A percentile compares a stretch with the other conserved stretches of the same genome.
Evolutionary conservation across 2,329 filamentous ascomycete genomes (phyloP).

Genomic region (Penicillium sp.): DNA sequence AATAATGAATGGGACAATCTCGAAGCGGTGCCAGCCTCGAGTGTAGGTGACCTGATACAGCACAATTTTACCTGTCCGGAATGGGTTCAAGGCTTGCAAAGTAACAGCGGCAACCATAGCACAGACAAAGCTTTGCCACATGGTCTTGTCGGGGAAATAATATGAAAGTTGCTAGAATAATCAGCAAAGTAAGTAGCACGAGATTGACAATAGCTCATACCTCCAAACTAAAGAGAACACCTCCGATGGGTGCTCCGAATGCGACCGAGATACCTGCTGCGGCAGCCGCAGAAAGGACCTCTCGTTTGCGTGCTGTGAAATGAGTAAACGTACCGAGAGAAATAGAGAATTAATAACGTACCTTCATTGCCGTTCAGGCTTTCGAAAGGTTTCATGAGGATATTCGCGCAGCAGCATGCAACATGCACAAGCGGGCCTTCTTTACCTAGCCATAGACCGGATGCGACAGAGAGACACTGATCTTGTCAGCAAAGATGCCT

Average conservation of each 20-base stretch:
- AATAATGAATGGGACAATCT: slow-evolving; percentile 81
- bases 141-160: slow-evolving; percentile 98
- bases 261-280: slow-evolving; percentile 91
- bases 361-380: slow-evolving; percentile 84
- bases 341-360: slow-evolving; percentile 34
- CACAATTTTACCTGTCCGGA: slow-evolving; percentile 91
- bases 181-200: slow-evolving; percentile 11
- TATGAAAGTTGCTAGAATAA: slow-evolving; percentile 76
- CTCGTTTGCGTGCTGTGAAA: slow-evolving; percentile 75
- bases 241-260: slow-evolving; percentile 90
- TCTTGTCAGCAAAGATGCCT: slow-evolving; percentile 16
- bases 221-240: slow-evolving; percentile 93
- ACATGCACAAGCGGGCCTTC: slow-evolving; percentile 95
- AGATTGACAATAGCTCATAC: slow-evolving; percentile 37
- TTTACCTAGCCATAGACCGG: slow-evolving; percentile 94
- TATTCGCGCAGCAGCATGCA: slow-evolving; percentile 90
- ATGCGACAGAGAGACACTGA: slow-evolving; percentile 84
- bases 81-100: slow-evolving; percentile 88
- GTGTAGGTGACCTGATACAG: slow-evolving; percentile 94
- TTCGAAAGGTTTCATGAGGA: slow-evolving; percentile 86
- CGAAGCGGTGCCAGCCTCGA: slow-evolving; percentile 89
- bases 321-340: slow-evolving; percentile 9
- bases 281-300: slow-evolving; percentile 87
- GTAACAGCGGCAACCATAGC: slow-evolving; percentile 98
- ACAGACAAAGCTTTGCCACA: slow-evolving; percentile 99